Percentiles rank a stretch among this genome's conserved stretches.
These are phyloP conservation scores for Fusarium chaquense DNA, from an alignment of 2,329 filamentous ascomycete species.

Conservation along the genomic window DNA sequence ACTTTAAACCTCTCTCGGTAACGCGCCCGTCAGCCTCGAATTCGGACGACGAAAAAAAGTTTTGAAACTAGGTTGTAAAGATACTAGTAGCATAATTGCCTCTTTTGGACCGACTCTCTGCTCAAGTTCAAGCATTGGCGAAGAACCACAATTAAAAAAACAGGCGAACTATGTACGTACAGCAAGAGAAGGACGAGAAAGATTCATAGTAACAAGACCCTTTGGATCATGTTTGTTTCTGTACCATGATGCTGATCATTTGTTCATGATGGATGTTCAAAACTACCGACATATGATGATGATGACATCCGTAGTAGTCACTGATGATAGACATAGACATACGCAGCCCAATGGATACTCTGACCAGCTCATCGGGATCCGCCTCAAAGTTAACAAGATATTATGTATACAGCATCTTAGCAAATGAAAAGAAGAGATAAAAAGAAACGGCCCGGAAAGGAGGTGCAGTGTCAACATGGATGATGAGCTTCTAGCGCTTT, in stretches of 20 bases:
- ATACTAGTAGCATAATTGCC: constrained; percentile 28
- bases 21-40: constrained; percentile 43
- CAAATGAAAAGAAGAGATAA: background rate
- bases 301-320: background rate
- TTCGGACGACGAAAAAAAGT: constrained; percentile 11
- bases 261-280: constrained; percentile 6
- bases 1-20: constrained; percentile 18
- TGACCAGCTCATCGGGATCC: constrained; percentile 21
- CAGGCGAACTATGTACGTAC: constrained; percentile 4
- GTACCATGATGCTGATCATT: constrained; percentile 27
- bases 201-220: background rate
- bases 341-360: background rate
- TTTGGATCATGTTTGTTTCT: background rate
- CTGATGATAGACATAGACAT: background rate
- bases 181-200: background rate
- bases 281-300: background rate
- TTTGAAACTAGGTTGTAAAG: constrained; percentile 27
- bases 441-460: constrained; percentile 36
- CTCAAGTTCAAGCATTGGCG: constrained; percentile 16
- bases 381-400: constrained; percentile 7
- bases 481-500: constrained; percentile 36
- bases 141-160: constrained; percentile 24
- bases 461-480: constrained; percentile 28
- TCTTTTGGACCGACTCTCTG: constrained; percentile 15
- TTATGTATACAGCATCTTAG: background rate